Base-by-base conservation (phyloP, 768 basidiomycete species). In the Lactarius pseudohatsudake region DNA sequence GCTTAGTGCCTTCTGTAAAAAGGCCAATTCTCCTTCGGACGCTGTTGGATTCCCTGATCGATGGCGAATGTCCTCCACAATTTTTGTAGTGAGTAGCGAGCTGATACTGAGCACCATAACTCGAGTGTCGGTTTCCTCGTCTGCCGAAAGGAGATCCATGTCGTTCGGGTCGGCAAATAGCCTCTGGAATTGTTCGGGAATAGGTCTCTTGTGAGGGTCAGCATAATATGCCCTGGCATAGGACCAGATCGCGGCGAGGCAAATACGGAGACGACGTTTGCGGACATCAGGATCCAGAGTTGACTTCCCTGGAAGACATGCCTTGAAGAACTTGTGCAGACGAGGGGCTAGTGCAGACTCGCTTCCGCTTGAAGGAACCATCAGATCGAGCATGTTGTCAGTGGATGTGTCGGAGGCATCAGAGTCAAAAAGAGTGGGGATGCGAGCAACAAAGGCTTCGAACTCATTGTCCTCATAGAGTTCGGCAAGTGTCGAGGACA, bases 211-310 rank as follows among this genome's bases (percentile, higher is more conserved):
- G 8, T 9, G 28, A 22, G 47, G 50, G n/a, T 45, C 22, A 22
- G 63, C 26, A 57, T 30, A 54, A 13, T 57, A 58, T 6, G 43
- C 55, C 34, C 15, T 57, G 38, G 56, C 30, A 11, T 38, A 57
- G 5, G 30, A 64, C 32, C 41, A 47, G 55, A 58, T 41, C 16
- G 62, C 62, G 22, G 20, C 11, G n/a, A 63, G 62, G 62, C 55
- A 63, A 20, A 32, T 9, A 45, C 13, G 40, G n/a, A 57, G 55
- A 18, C 40, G 54, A 22, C 8, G 55, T 7, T 43, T 43, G 13
- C 62, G 55, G 11, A 26, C 16, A 22, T 45, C 54, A 9, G 28
- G 43, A 20, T 6, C 30, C 30, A 32, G 30, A 15, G 45, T 18
- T 11, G 59, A 60, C 59, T 13, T 13, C 43, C 59, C 61, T 26